Evolutionary conservation across 2,329 filamentous ascomycete genomes (phyloP).

Genomic region (Beauveria varroae): DNA sequence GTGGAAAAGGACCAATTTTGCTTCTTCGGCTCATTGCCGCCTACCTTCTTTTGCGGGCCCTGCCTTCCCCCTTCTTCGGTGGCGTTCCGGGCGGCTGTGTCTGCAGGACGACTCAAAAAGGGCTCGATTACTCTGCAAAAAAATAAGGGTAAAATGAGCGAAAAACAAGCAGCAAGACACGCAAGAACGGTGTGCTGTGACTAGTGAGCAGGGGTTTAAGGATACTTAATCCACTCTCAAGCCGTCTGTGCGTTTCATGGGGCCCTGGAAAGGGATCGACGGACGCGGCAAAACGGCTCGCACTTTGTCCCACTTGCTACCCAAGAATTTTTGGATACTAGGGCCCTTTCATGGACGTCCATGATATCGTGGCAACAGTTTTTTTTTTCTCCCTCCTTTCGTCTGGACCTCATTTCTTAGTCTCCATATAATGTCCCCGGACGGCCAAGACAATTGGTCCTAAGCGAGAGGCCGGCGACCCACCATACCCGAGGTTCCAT

Average conservation of each 20-base stretch:
- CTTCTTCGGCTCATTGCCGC: constrained; percentile 3
- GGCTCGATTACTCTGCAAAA: not conserved
- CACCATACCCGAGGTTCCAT: not conserved
- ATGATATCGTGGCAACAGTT: too few relatives aligned
- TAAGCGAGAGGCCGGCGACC: not conserved
- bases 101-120: not conserved
- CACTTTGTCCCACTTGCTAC: not conserved
- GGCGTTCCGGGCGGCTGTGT: not conserved
- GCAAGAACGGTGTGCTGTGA: constrained; percentile 1
- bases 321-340: not conserved
- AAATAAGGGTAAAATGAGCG: not conserved
- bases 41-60: not conserved
- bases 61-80: not conserved
- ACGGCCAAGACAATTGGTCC: not conserved
- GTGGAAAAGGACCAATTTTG: not conserved
- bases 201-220: not conserved
- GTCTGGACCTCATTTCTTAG: not conserved
- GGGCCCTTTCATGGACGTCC: too few relatives aligned
- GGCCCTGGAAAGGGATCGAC: not conserved
- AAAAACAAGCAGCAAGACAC: constrained; percentile 3
- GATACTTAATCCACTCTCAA: not conserved
- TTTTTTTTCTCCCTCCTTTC: not conserved
- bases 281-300: not conserved
- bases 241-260: not conserved
- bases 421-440: not conserved